Percentiles rank a stretch among this genome's conserved stretches.
Evolutionary conservation across 2,329 filamentous ascomycete genomes (phyloP).

Genomic region (Huntiella savannae): DNA sequence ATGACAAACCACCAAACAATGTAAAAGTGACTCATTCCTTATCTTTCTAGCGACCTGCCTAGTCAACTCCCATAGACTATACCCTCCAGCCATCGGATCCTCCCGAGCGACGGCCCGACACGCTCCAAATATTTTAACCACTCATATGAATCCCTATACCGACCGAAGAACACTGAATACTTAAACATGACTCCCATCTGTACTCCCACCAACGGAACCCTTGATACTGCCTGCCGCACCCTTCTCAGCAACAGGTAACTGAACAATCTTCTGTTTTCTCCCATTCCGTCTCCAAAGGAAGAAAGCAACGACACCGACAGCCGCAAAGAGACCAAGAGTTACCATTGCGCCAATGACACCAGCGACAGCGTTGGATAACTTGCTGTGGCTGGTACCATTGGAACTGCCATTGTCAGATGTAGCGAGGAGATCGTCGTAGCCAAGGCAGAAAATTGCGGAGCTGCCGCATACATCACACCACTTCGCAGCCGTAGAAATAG

Average conservation of each 20-base stretch:
- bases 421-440: constrained; percentile 13
- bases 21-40: too few relatives aligned
- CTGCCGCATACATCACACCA: constrained; percentile 18
- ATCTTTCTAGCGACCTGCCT: too few relatives aligned
- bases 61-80: too few relatives aligned
- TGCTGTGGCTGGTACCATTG: not conserved
- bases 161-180: not conserved
- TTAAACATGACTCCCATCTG: constrained; percentile 5
- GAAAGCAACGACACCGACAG: constrained; percentile 12
- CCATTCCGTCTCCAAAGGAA: constrained; percentile 14
- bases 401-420: too few relatives aligned
- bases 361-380: constrained; percentile 18
- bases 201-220: constrained; percentile 3
- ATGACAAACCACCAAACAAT: too few relatives aligned
- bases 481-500: constrained; percentile 16
- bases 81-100: too few relatives aligned
- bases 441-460: constrained; percentile 17
- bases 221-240: not conserved
- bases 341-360: constrained; percentile 19
- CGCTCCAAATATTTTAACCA: not conserved
- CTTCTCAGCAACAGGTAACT: not conserved
- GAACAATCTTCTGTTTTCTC: not conserved
- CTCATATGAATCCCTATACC: not conserved
- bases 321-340: constrained; percentile 15
- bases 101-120: not conserved